Evolutionary conservation across 352 stramenopile genomes (phyloP).

Genomic region (Globisporangium parvum): DNA sequence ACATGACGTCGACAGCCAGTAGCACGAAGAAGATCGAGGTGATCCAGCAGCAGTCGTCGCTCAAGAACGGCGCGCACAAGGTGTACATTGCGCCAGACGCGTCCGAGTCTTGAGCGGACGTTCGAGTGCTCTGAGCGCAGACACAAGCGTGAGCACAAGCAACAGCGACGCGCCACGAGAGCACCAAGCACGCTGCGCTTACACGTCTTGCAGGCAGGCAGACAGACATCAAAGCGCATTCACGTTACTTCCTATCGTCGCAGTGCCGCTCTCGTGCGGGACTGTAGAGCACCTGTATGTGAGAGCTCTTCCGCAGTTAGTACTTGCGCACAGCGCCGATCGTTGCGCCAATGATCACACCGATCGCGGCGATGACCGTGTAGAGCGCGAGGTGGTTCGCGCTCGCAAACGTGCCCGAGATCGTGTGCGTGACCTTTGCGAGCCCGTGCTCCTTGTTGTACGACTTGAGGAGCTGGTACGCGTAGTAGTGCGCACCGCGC

Average conservation of each 20-base stretch:
- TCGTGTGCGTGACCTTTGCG: constrained; percentile 22
- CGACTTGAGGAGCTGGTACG: constrained; percentile 67
- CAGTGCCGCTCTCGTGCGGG: background rate
- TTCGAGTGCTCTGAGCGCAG: background rate
- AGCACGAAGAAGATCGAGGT: background rate
- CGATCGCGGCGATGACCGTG: constrained; percentile 30
- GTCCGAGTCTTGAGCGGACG: constrained; percentile 1
- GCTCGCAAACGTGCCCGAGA: constrained; percentile 31
- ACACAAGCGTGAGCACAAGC: background rate
- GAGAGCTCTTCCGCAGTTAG: background rate
- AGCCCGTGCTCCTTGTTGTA: constrained; percentile 42
- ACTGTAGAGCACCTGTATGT: background rate
- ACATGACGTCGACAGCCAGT: background rate
- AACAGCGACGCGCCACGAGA: background rate
- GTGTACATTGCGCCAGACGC: constrained; percentile 2
- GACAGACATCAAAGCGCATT: constrained; percentile 13
- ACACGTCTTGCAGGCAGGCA: too few species aligned
- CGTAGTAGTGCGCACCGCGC: constrained; percentile 86
- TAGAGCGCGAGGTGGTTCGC: constrained; percentile 37
- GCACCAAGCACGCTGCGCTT: too few species aligned
- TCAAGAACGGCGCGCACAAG: constrained; percentile 3
- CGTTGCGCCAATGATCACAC: constrained; percentile 23
- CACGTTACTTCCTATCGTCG: constrained; percentile 9
- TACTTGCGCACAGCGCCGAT: constrained; percentile 13
- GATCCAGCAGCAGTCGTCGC: background rate